A percentile compares a stretch with the other conserved stretches of the same genome.
Evolutionary conservation across 805 yeast species (phyloP).

Genomic region (Candida golubevii): DNA sequence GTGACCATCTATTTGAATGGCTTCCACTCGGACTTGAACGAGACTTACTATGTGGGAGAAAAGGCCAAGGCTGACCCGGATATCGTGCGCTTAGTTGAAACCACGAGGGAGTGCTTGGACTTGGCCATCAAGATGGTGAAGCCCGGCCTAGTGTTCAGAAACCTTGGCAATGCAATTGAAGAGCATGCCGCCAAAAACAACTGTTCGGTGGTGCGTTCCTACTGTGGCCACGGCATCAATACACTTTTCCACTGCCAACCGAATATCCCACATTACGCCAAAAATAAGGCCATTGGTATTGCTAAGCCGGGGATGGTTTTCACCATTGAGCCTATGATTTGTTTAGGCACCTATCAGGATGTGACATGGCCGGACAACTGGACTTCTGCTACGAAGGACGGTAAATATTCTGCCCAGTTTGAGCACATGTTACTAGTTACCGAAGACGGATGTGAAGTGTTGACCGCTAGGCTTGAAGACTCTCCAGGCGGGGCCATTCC

Average conservation of each 20-base stretch:
- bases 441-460: slow-evolving; percentile 86
- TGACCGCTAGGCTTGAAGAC: slow-evolving; percentile 72
- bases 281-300: slow-evolving; percentile 87
- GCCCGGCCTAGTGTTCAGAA: slow-evolving; percentile 88
- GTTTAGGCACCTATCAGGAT: slow-evolving; percentile 77
- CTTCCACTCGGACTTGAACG: slow-evolving; percentile 90
- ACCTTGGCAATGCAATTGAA: slow-evolving; percentile 84
- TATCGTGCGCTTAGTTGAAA: slow-evolving; percentile 82
- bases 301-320: slow-evolving; percentile 95
- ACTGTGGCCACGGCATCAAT: slow-evolving; percentile 93
- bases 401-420: slow-evolving; percentile 87
- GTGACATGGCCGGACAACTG: slow-evolving; percentile 95
- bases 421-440: slow-evolving; percentile 92
- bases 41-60: slow-evolving; percentile 94
- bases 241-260: slow-evolving; percentile 87
- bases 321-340: slow-evolving; percentile 97
- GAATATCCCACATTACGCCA: slow-evolving; percentile 89
- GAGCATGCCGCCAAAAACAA: slow-evolving; percentile 72
- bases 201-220: slow-evolving; percentile 84
- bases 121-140: slow-evolving; percentile 79
- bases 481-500: slow-evolving; percentile 88
- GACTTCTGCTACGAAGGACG: slow-evolving; percentile 92
- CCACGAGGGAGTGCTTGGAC: slow-evolving; percentile 80
- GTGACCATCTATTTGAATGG: slow-evolving; percentile 84
- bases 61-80: slow-evolving; percentile 77